Evolutionary conservation across 176 grass and related monocot genomes (phyloP).

Genomic region (Elaeis guineensis): DNA sequence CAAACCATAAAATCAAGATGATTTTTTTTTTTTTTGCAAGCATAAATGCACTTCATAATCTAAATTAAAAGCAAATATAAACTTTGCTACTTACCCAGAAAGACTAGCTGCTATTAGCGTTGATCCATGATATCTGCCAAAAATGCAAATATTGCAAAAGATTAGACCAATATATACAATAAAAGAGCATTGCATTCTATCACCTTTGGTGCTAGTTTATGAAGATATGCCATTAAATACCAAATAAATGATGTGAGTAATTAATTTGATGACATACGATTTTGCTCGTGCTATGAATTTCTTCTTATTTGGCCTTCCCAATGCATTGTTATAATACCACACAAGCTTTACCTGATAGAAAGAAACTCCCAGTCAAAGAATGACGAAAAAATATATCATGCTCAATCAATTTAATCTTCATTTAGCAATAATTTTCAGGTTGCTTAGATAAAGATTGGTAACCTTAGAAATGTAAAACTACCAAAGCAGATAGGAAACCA

Average conservation of each 20-base stretch:
- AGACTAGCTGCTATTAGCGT: conserved; percentile 88
- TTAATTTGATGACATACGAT: conserved; percentile 36
- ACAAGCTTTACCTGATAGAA: conserved; percentile 84
- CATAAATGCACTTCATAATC: too few species aligned
- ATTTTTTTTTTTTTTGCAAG: too few species aligned
- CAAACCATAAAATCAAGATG: too few species aligned
- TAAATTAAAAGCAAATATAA: not conserved
- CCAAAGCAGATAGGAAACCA: too few species aligned
- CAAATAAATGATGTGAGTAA: not conserved
- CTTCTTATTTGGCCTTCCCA: conserved; percentile 94
- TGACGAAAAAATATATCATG: not conserved
- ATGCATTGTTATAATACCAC: conserved; percentile 98
- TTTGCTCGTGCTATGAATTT: conserved; percentile 96
- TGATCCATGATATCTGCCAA: conserved; percentile 88
- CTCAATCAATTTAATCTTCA: not conserved
- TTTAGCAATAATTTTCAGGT: not conserved
- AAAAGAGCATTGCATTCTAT: not conserved
- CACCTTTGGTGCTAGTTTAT: not conserved
- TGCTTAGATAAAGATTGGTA: too few species aligned
- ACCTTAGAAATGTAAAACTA: not conserved
- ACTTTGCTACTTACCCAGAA: conserved; percentile 45
- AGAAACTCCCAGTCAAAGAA: not conserved
- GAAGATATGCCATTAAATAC: not conserved
- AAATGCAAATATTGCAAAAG: conserved; percentile 6
- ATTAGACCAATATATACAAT: conserved; percentile 10